These are phyloP conservation scores for Aspergillaceae sp. DNA, from an alignment of 2,329 filamentous ascomycete genomes.

Conservation along the genomic window DNA sequence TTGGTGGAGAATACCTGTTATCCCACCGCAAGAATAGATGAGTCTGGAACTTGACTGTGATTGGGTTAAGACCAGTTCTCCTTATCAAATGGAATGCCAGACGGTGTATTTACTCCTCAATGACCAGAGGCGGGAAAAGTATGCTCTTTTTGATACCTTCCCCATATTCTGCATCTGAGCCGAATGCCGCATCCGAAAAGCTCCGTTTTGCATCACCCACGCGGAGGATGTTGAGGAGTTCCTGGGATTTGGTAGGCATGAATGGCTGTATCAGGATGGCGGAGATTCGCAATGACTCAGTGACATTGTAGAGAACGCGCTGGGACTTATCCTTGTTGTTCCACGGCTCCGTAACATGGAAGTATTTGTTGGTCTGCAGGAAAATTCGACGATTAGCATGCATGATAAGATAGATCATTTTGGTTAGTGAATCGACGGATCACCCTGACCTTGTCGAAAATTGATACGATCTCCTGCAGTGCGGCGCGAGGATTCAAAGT, in stretches of 20 bases:
- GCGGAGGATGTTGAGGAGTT: slow-evolving; percentile 68
- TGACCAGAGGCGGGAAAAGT: slow-evolving; percentile 44
- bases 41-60: slow-evolving; percentile 4
- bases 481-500: slow-evolving; percentile 56
- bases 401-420: slow-evolving; percentile 5
- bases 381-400: neutral
- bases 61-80: slow-evolving; percentile 15
- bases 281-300: slow-evolving; percentile 68
- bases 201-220: slow-evolving; percentile 56
- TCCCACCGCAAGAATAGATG: neutral
- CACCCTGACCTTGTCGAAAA: slow-evolving; percentile 49
- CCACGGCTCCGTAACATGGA: slow-evolving; percentile 65
- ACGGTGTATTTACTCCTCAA: slow-evolving; percentile 25
- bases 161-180: slow-evolving; percentile 64
- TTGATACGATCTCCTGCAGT: slow-evolving; percentile 54
- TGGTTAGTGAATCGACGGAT: neutral
- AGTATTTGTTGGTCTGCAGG: slow-evolving; percentile 55
- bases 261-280: slow-evolving; percentile 85
- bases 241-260: slow-evolving; percentile 68
- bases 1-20: slow-evolving; percentile 1
- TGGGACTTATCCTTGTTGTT: slow-evolving; percentile 41
- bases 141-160: slow-evolving; percentile 37
- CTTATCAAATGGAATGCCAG: slow-evolving; percentile 20
- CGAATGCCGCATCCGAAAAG: slow-evolving; percentile 53
- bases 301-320: slow-evolving; percentile 58